phyloP scores from a whole-genome alignment of 1,139 yeast genomes.

The Nakaseomyces nivariensis region DNA sequence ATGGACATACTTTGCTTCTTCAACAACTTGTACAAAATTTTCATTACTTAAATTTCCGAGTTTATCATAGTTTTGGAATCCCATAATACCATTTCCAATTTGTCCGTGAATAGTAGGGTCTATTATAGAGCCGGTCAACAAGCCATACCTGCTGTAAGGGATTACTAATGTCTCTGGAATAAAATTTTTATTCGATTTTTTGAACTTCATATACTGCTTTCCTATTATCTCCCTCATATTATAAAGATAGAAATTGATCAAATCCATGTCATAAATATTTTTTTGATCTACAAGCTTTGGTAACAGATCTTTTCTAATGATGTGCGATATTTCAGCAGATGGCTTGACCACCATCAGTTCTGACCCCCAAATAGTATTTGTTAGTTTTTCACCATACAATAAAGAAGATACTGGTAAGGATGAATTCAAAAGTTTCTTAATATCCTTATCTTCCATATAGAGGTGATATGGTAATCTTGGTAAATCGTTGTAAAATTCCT shows the following conservation, averaged over 20 bases:
- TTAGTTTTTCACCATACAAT: slow-evolving; percentile 15
- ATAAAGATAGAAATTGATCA: slow-evolving; percentile 24
- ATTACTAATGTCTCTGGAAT: slow-evolving; percentile 22
- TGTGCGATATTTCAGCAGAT: slow-evolving; percentile 12
- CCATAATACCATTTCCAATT: background rate
- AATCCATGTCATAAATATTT: slow-evolving; percentile 24
- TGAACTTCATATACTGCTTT: background rate
- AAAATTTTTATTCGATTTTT: slow-evolving; percentile 12
- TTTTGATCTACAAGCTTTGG: slow-evolving; percentile 12
- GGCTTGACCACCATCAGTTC: slow-evolving; percentile 29
- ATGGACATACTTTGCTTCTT: too few relatives aligned
- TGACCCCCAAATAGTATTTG: slow-evolving; percentile 23
- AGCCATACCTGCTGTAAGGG: slow-evolving; percentile 26
- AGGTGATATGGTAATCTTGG: slow-evolving; percentile 25
- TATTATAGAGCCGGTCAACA: slow-evolving; percentile 22
- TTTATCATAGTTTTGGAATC: background rate
- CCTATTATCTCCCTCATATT: slow-evolving; percentile 21
- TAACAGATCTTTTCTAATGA: slow-evolving; percentile 8
- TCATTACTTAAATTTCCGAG: too few relatives aligned
- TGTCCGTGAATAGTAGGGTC: slow-evolving; percentile 9
- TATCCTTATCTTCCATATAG: slow-evolving; percentile 13
- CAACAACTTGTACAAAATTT: too few relatives aligned
- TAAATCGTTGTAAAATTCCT: slow-evolving; percentile 25
- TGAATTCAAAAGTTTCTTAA: background rate
- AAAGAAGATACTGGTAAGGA: background rate